A percentile compares a stretch with the other conserved stretches of the same genome.
These are phyloP conservation scores for Infundibulicybe gibba DNA, from an alignment of 768 basidiomycete genomes.

Conservation along the genomic window DNA sequence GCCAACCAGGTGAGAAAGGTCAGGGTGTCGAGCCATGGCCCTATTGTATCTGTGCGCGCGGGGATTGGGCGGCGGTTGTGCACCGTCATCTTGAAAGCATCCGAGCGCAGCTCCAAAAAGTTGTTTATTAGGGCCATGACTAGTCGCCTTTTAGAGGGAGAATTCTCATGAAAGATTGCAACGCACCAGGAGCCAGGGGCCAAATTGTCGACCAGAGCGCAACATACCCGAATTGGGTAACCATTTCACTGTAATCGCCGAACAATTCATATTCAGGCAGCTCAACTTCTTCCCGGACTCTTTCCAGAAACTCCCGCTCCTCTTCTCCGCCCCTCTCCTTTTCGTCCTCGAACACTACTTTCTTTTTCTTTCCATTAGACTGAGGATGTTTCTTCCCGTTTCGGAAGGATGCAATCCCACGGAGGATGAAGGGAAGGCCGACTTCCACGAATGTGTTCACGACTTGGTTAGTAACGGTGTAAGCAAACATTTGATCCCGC, in stretches of 20 bases:
- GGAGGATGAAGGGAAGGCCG: slow-evolving; percentile 73
- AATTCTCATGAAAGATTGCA: neutral
- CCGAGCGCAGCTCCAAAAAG: slow-evolving; percentile 84
- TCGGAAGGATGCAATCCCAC: slow-evolving; percentile 50
- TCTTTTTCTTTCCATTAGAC: slow-evolving; percentile 45
- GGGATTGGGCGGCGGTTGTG: slow-evolving; percentile 86
- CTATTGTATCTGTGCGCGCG: slow-evolving; percentile 84
- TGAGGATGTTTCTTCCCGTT: slow-evolving; percentile 29
- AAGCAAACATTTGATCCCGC: slow-evolving; percentile 91
- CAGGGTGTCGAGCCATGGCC: slow-evolving; percentile 90
- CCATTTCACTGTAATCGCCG: slow-evolving; percentile 95
- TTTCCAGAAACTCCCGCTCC: slow-evolving; percentile 78
- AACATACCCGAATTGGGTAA: slow-evolving; percentile 91
- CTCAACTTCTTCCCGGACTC: slow-evolving; percentile 71
- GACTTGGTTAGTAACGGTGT: slow-evolving; percentile 85
- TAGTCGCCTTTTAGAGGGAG: slow-evolving; percentile 10
- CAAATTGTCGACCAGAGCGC: slow-evolving; percentile 92
- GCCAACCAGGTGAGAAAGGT: slow-evolving; percentile 88
- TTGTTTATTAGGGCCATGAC: slow-evolving; percentile 92
- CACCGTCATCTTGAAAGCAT: slow-evolving; percentile 92
- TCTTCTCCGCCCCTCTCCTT: slow-evolving; percentile 49
- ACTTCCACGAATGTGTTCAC: slow-evolving; percentile 77
- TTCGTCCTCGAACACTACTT: slow-evolving; percentile 72
- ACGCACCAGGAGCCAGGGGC: slow-evolving; percentile 80
- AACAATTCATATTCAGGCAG: slow-evolving; percentile 82